Percentiles rank a stretch among this genome's conserved stretches.
Evolutionary conservation across 2,329 filamentous ascomycete genomes (phyloP).

Genomic region (Talaromyces sp.): DNA sequence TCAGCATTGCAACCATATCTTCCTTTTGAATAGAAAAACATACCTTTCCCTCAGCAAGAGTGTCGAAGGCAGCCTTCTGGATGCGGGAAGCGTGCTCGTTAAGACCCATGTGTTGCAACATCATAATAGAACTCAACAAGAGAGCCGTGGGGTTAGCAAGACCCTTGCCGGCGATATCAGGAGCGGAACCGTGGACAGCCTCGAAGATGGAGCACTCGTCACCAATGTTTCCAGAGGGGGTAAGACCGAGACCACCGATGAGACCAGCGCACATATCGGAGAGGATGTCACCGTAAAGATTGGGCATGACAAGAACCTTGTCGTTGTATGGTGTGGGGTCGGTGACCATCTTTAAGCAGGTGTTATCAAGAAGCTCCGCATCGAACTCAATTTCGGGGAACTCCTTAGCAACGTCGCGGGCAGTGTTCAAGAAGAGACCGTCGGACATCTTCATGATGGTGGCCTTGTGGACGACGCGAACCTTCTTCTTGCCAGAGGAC

Average conservation of each 20-base stretch:
- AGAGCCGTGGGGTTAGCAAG: conserved; percentile 97
- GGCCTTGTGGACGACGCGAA: conserved; percentile 97
- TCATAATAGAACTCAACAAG: conserved; percentile 96
- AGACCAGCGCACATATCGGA: conserved; percentile 99
- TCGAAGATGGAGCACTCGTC: conserved; percentile 99
- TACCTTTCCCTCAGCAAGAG: conserved; percentile 90
- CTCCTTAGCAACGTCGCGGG: conserved; percentile 82
- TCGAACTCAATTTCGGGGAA: conserved; percentile 96
- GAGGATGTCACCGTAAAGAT: conserved; percentile 98
- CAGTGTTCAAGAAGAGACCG: conserved; percentile 91
- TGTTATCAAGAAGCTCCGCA: conserved; percentile 97
- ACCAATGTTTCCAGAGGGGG: conserved; percentile 96
- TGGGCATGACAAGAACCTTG: conserved; percentile 96
- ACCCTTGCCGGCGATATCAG: conserved; percentile 92
- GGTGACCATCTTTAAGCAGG: conserved; percentile 97
- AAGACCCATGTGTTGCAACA: conserved; percentile 97
- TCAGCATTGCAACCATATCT: conserved; percentile 18
- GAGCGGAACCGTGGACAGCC: conserved; percentile 95
- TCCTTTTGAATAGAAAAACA: conserved; percentile 23
- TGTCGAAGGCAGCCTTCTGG: conserved; percentile 92
- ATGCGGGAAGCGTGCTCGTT: conserved; percentile 79
- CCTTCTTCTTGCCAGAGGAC: conserved; percentile 90
- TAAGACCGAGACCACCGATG: conserved; percentile 94
- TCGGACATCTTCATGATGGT: conserved; percentile 99
- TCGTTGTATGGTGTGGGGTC: conserved; percentile 97